Percentiles rank a stretch among this genome's conserved stretches.
phyloP scores from a whole-genome alignment of 805 yeast genomes.

The Wickerhamomyces subpelliculosus region DNA sequence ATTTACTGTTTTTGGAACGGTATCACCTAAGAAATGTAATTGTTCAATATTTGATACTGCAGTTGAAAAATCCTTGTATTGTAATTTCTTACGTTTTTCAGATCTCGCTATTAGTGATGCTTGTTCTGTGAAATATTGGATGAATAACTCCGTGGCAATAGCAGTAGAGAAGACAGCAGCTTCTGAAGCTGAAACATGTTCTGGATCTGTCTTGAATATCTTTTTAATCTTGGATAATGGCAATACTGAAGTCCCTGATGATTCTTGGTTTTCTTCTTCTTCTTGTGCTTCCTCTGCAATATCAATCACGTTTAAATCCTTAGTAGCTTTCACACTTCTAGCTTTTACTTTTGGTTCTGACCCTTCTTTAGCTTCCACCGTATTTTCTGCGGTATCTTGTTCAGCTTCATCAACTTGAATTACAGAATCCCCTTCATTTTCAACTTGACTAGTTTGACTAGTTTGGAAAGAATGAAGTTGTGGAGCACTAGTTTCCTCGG shows the following conservation, averaged over 20 bases:
- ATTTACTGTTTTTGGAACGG: slow-evolving; percentile 58
- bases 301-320: background rate
- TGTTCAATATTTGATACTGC: slow-evolving; percentile 56
- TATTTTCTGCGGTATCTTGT: slow-evolving; percentile 2
- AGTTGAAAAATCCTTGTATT: slow-evolving; percentile 60
- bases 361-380: slow-evolving; percentile 12
- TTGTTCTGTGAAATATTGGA: slow-evolving; percentile 64
- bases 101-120: slow-evolving; percentile 59
- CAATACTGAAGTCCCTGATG: slow-evolving; percentile 30
- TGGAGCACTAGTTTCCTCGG: slow-evolving; percentile 11
- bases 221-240: slow-evolving; percentile 67
- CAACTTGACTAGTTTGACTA: slow-evolving; percentile 1
- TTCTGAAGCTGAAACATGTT: slow-evolving; percentile 57
- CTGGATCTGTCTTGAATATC: slow-evolving; percentile 72
- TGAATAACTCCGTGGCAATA: slow-evolving; percentile 70
- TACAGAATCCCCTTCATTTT: slow-evolving; percentile 1
- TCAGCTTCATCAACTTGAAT: background rate
- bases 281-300: too few species aligned
- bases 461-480: slow-evolving; percentile 15
- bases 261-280: slow-evolving; percentile 19
- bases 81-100: slow-evolving; percentile 61
- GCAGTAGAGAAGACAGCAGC: slow-evolving; percentile 71
- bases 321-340: background rate
- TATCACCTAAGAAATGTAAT: slow-evolving; percentile 53
- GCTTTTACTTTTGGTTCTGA: slow-evolving; percentile 1